Evolutionary conservation across 306 rosid genomes (phyloP), one percentile per base, ranked within the genome.

Genomic region (Dalbergia cultrata): DNA sequence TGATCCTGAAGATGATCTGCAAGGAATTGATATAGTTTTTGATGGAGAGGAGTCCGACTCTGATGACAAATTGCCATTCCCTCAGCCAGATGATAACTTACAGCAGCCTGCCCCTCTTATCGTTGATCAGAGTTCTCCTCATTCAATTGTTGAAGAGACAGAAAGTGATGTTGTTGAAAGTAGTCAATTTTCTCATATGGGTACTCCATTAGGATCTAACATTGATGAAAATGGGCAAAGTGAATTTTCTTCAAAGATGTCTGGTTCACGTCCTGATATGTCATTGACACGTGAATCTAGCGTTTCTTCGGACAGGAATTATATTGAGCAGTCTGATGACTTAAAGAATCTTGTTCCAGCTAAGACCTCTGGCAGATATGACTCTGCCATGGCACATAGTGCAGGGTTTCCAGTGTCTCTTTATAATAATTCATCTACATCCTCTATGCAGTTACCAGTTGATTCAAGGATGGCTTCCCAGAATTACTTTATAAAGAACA

Each of bases 101-200:
- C 98, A 84, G 84, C 99, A 90, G 90, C 89, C 89, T 74, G 90
- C 89, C 74, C 88, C 97, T 9, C 87, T 90, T 54, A 84, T 90
- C 56, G 82, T 80, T 72, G 98, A 89, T 67, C 99, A 93, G 87
- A 88, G 87, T 81, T 95, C 99, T 76, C 97, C 99, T 73, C 99
- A 84, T 79, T 95, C 99, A 44, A 89, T 95, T 82, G 98, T 95
- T 66, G 99, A 92, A 88, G 99, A 91, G 89, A 91, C 99, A 13
- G 98, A 90, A 79, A 93, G 96, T 82, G 95, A 91, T 80, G 88
- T 69, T 79, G 88, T 89, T 59, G 97, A 90, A 65, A 88, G 82
- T 67, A 80, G 89, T 72, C 97, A 89, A 45, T 88, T 91, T 87
- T 85, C 93, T 69, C 92, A 77, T 54, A 65, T 92, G 91, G 90